These are phyloP conservation scores for Angomonas deanei DNA, from an alignment of 208 protist genomes.

Conservation along the genomic window DNA sequence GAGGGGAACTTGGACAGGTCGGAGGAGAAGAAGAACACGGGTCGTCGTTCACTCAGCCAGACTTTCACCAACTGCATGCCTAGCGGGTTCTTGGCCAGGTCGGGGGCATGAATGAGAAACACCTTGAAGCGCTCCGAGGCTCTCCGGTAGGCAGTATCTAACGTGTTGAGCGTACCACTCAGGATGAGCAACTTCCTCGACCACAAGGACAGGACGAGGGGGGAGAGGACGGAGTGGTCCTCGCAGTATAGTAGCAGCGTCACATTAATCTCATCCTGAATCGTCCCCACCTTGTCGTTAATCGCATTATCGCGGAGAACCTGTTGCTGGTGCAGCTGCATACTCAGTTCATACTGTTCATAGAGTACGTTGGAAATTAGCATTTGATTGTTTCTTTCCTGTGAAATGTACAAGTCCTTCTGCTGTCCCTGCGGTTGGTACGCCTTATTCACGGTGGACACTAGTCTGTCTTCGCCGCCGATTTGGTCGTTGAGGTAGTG, in stretches of 20 bases:
- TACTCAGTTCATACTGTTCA: slow-evolving; percentile 26
- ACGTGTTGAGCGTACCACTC: slow-evolving; percentile 17
- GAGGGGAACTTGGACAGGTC: slow-evolving; percentile 12
- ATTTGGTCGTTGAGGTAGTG: neutral
- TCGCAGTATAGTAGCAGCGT: slow-evolving; percentile 55
- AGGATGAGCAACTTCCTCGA: slow-evolving; percentile 50
- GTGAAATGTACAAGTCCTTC: slow-evolving; percentile 13
- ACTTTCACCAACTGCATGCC: slow-evolving; percentile 25
- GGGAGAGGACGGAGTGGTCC: slow-evolving; percentile 14
- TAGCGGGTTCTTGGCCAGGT: slow-evolving; percentile 23
- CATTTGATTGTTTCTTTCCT: slow-evolving; percentile 26
- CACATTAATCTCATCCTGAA: slow-evolving; percentile 31
- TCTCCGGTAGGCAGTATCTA: slow-evolving; percentile 39
- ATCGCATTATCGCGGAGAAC: slow-evolving; percentile 9
- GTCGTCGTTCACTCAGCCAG: slow-evolving; percentile 38
- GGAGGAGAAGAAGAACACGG: slow-evolving; percentile 59
- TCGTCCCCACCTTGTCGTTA: neutral
- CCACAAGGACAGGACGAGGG: slow-evolving; percentile 43
- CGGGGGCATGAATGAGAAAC: slow-evolving; percentile 52
- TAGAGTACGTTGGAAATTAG: slow-evolving; percentile 30
- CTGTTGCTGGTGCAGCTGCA: slow-evolving; percentile 27
- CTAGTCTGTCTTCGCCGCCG: neutral
- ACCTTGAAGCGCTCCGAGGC: slow-evolving; percentile 58
- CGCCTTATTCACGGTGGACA: neutral
- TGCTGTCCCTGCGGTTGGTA: neutral